Percentiles rank a stretch among this genome's conserved stretches.
These are phyloP conservation scores for Acanthochlamys bracteata DNA, from an alignment of 106 monocot species.

Conservation along the genomic window DNA sequence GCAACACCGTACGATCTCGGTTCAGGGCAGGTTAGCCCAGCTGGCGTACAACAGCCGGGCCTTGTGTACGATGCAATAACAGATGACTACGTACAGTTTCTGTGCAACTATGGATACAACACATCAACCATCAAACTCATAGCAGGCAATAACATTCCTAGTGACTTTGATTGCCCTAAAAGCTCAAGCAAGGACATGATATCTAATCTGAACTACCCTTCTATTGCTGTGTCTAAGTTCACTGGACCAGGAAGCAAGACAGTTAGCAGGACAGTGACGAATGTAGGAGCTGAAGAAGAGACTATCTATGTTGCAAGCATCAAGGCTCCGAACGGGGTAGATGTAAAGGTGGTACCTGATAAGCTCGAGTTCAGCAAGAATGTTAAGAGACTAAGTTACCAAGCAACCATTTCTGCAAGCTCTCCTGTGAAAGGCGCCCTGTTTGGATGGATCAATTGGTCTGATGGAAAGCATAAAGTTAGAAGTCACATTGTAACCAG, in stretches of 20 bases:
- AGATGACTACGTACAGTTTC: slow-evolving; percentile 51
- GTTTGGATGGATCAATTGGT: slow-evolving; percentile 67
- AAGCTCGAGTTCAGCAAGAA: slow-evolving; percentile 56
- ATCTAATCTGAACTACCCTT: slow-evolving; percentile 76
- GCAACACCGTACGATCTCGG: slow-evolving; percentile 70
- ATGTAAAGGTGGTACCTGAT: slow-evolving; percentile 51
- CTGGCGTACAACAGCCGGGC: slow-evolving; percentile 40
- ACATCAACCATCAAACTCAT: slow-evolving; percentile 42
- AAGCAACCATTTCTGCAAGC: slow-evolving; percentile 41
- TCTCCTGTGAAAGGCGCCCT: slow-evolving; percentile 27
- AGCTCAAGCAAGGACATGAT: slow-evolving; percentile 55
- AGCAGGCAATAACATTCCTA: slow-evolving; percentile 13
- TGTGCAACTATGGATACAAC: slow-evolving; percentile 75
- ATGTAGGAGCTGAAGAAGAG: slow-evolving; percentile 47
- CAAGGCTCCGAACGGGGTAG: slow-evolving; percentile 39
- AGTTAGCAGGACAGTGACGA: slow-evolving; percentile 41
- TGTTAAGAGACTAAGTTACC: slow-evolving; percentile 39
- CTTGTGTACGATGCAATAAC: slow-evolving; percentile 49
- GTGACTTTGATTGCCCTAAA: slow-evolving; percentile 43
- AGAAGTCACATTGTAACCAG: slow-evolving; percentile 58
- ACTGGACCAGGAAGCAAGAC: slow-evolving; percentile 16
- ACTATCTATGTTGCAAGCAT: slow-evolving; percentile 35
- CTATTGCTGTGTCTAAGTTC: slow-evolving; percentile 42
- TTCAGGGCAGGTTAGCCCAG: slow-evolving; percentile 64
- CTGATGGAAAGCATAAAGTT: slow-evolving; percentile 53